A percentile compares a stretch with the other conserved stretches of the same genome.
These are phyloP conservation scores for Colletotrichum eleusines DNA, from an alignment of 2,329 filamentous ascomycete genomes.

Conservation along the genomic window DNA sequence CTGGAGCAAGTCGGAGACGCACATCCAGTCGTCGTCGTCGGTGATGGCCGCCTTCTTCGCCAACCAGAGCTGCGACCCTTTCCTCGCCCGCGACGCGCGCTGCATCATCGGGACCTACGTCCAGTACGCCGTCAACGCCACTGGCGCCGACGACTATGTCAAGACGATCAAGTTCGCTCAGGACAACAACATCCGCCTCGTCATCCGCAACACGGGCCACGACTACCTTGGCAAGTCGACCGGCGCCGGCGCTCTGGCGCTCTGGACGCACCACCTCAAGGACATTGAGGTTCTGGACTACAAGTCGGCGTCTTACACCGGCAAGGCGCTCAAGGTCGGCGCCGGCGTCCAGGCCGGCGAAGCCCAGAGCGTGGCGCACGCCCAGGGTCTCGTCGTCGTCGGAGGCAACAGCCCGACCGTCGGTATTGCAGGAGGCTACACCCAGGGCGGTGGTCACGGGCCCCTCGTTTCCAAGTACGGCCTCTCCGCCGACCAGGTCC, in stretches of 20 bases:
- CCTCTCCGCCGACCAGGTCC: constrained; percentile 64
- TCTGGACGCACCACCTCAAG: constrained; percentile 59
- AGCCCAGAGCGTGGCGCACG: constrained; percentile 53
- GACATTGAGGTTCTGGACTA: constrained; percentile 48
- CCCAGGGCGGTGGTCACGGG: constrained; percentile 67
- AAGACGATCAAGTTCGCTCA: constrained; percentile 50
- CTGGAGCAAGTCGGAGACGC: constrained; percentile 60
- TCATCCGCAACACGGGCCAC: constrained; percentile 51
- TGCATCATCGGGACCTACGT: constrained; percentile 38
- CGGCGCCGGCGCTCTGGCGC: constrained; percentile 51
- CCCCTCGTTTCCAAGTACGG: constrained; percentile 60
- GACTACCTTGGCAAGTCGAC: constrained; percentile 53
- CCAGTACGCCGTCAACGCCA: constrained; percentile 38
- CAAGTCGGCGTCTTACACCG: constrained; percentile 54
- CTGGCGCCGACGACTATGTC: constrained; percentile 31
- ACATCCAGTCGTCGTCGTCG: constrained; percentile 57
- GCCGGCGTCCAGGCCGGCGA: constrained; percentile 63
- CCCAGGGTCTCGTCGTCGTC: constrained; percentile 56
- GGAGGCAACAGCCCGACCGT: constrained; percentile 63
- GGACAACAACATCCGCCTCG: constrained; percentile 58
- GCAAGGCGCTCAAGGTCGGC: constrained; percentile 61
- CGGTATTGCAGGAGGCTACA: constrained; percentile 66
- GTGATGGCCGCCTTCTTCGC: constrained; percentile 55
- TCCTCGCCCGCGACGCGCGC: constrained; percentile 42
- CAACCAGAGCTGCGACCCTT: constrained; percentile 57